phyloP scores from a whole-genome alignment of 257 asterid species.

The Solanum rostratum region DNA sequence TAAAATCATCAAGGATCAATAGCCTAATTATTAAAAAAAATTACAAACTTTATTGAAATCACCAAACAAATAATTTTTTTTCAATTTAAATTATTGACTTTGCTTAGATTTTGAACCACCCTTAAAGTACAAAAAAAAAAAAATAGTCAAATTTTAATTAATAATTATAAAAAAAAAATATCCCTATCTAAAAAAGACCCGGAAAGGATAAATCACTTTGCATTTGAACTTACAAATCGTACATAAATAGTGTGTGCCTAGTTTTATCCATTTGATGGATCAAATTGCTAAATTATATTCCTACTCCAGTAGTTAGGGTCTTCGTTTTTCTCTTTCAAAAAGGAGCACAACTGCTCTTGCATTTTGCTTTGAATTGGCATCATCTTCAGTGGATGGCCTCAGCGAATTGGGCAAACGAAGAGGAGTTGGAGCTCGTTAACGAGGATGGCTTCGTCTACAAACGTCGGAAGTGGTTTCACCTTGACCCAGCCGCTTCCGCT shows the following conservation, averaged over 20 bases:
- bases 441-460: conserved; percentile 60
- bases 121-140: too few species aligned
- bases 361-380: background rate
- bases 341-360: background rate
- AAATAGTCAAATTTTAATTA: too few species aligned
- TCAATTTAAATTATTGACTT: too few species aligned
- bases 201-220: background rate
- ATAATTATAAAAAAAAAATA: too few species aligned
- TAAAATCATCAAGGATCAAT: too few species aligned
- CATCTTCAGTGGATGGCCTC: conserved; percentile 32
- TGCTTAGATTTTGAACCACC: too few species aligned
- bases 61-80: too few species aligned
- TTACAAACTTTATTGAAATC: too few species aligned
- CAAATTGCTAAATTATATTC: background rate
- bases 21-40: too few species aligned
- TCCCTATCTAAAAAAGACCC: too few species aligned
- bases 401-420: conserved; percentile 17
- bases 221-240: background rate
- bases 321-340: background rate
- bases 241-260: background rate
- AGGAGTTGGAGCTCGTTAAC: conserved; percentile 57
- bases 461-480: conserved; percentile 44
- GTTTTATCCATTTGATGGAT: background rate
- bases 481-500: conserved; percentile 22
- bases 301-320: background rate